These are phyloP conservation scores for Coprinopsis cinerea DNA, from an alignment of 768 basidiomycete genomes.

Conservation along the genomic window DNA sequence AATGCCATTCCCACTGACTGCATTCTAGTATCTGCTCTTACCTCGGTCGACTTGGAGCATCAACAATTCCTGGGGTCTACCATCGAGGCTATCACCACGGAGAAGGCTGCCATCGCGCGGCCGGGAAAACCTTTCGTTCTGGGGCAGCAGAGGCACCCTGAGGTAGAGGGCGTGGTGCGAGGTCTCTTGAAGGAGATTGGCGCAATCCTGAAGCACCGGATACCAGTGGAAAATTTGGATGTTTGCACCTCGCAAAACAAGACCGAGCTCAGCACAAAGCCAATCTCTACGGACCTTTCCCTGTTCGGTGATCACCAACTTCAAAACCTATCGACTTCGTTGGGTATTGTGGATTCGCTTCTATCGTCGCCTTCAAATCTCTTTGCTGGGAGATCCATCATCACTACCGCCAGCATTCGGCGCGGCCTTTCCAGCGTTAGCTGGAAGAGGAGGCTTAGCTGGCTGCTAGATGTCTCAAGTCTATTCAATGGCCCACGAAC, in stretches of 20 bases:
- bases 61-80: conserved; percentile 82
- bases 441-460: conserved; percentile 87
- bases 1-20: conserved; percentile 71
- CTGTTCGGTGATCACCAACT: conserved; percentile 81
- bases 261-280: conserved; percentile 31
- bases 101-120: conserved; percentile 81
- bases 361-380: conserved; percentile 29
- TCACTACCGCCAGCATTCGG: conserved; percentile 46
- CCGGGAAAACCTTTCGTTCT: conserved; percentile 54
- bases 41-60: conserved; percentile 89
- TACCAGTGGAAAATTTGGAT: conserved; percentile 33
- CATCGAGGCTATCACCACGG: conserved; percentile 62
- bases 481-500: conserved; percentile 27
- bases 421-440: conserved; percentile 50
- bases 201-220: conserved; percentile 26
- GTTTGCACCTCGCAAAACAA: conserved; percentile 36
- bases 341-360: conserved; percentile 55
- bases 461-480: conserved; percentile 22
- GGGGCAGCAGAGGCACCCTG: conserved; percentile 51
- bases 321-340: conserved; percentile 71
- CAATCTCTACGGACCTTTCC: conserved; percentile 47
- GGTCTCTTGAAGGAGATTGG: conserved; percentile 42
- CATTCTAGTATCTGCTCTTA: conserved; percentile 72
- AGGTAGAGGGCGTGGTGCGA: conserved; percentile 45
- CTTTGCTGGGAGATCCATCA: conserved; percentile 21